These are phyloP conservation scores for Coemansia sp. DNA, from an alignment of 192 early-diverging fungal genomes.

Conservation along the genomic window DNA sequence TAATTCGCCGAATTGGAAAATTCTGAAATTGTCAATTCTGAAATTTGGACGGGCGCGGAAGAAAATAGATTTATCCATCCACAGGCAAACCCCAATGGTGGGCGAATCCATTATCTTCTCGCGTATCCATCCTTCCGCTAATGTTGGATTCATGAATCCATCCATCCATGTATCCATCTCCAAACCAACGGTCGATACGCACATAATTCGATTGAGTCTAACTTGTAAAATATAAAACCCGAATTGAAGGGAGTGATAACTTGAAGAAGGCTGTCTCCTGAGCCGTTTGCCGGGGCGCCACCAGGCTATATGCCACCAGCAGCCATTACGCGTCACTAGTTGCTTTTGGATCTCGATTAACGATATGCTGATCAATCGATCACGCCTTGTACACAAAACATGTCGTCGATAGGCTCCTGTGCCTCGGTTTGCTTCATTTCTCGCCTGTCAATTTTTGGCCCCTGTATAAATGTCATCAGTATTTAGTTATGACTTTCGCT, in stretches of 20 bases:
- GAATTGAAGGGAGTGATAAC: conserved; percentile 32
- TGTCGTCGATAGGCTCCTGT: neutral
- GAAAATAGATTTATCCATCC: neutral
- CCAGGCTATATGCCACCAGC: neutral
- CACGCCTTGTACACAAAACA: neutral
- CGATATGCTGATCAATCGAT: neutral
- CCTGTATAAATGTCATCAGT: conserved; percentile 26
- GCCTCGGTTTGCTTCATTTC: neutral
- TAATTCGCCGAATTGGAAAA: neutral
- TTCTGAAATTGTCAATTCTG: neutral
- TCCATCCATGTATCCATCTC: conserved; percentile 12
- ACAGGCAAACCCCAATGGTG: neutral
- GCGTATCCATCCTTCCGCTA: neutral
- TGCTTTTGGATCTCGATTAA: neutral
- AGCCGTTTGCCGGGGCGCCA: neutral
- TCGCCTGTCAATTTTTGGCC: neutral
- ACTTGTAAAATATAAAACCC: conserved; percentile 35
- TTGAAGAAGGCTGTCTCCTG: conserved; percentile 9
- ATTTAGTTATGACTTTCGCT: conserved; percentile 49
- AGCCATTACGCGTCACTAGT: neutral
- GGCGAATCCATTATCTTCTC: neutral
- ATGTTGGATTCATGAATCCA: neutral
- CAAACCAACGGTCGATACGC: conserved; percentile 22
- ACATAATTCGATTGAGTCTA: conserved; percentile 45
- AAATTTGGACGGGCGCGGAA: neutral